Base-by-base conservation (phyloP, 805 yeast genomes). In the Lachancea dasiensis region DNA sequence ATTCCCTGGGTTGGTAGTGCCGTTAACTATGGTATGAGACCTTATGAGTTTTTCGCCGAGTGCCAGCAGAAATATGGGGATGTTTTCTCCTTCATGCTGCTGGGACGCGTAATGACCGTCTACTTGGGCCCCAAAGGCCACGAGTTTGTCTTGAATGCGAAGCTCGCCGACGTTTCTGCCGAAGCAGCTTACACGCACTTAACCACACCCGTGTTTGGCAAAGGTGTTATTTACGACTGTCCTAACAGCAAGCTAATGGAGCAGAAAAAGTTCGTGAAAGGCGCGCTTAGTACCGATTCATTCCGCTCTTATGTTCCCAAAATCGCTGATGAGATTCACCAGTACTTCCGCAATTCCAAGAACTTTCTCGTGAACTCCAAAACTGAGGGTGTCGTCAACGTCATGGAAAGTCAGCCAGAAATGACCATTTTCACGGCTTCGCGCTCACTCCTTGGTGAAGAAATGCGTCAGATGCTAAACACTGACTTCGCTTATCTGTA, bases 201-300 rank as follows among this genome's bases (percentile, higher is more conserved):
- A 64, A 92, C 98, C n/a, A 90, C 97, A n/a, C 98, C 98, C 10
- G 96, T 87, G 11, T 92, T 92, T 51, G 98, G 98, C 52, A 79
- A 87, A 56, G 98, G 97, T 54, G 98, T 92, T 38, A 84, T 92
- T 37, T 92, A 92, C 61, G 98, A 92, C 67, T 90, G 97, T 65
- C 86, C 98, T 46, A 92, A 92, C 67, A 67, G 78, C 54, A 78
- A 87, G 49, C 75, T 92, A 55, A 92, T 92, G 98, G 98, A 92
- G 62, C 98, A 92, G 65, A 92, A 92, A 77, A 92, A 87, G 68
- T 92, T 92, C 56, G 95, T 89, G 46, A 92, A 92, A 65, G 75
- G 76, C 38, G 94, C 96, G 16, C 72, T 92, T 51, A 83, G 95
- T 19, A 77, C 75, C 47, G 95, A 85, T 31, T 77, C 94, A 1